These are phyloP conservation scores for Aleurites moluccanus DNA, from an alignment of 441 rosid species.

Conservation along the genomic window DNA sequence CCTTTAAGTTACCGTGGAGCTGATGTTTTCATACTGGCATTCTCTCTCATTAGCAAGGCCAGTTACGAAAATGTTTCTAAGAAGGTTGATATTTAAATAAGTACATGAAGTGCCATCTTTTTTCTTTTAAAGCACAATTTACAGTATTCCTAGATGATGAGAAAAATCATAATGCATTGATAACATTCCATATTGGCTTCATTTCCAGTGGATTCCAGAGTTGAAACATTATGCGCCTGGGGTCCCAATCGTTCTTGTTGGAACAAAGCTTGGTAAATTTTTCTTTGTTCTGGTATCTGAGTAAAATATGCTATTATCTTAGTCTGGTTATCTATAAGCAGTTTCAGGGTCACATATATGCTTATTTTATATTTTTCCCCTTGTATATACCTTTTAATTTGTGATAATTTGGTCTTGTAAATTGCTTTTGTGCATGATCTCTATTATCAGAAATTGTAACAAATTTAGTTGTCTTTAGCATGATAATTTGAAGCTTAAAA, in stretches of 20 bases:
- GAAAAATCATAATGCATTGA: neutral
- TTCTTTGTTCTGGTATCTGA: neutral
- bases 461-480: neutral
- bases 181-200: conserved; percentile 14
- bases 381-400: neutral
- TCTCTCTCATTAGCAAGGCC: conserved; percentile 89
- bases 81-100: conserved; percentile 49
- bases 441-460: neutral
- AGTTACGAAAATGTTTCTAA: conserved; percentile 87
- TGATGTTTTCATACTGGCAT: conserved; percentile 81
- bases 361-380: neutral
- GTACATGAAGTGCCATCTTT: neutral
- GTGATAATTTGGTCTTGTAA: neutral
- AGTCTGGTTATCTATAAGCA: too few species aligned
- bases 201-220: conserved; percentile 86
- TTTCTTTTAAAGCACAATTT: neutral
- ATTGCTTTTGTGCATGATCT: conserved; percentile 4
- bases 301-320: neutral
- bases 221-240: conserved; percentile 87
- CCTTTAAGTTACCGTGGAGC: conserved; percentile 87
- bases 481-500: neutral
- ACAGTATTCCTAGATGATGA: neutral
- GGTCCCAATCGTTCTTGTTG: conserved; percentile 80
- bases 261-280: conserved; percentile 70
- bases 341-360: neutral